These are phyloP conservation scores for Cupressus sempervirens DNA, from an alignment of 75 land plant genomes.

Conservation along the genomic window DNA sequence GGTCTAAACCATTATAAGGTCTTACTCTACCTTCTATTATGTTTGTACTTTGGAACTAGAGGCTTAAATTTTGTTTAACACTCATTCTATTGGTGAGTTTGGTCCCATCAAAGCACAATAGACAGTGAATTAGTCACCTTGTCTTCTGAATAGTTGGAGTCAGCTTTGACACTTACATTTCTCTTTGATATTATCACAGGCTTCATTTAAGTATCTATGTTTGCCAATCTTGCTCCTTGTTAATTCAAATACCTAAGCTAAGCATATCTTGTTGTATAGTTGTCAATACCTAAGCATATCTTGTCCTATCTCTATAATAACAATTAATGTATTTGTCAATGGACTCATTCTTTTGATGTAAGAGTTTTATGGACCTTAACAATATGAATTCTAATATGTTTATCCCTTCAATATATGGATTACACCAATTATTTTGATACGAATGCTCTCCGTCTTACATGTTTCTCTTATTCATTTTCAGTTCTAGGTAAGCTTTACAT, in stretches of 20 bases:
- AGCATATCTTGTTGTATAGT: slow-evolving; percentile 1
- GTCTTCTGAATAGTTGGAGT: background rate
- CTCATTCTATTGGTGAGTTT: background rate
- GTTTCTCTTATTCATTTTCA: background rate
- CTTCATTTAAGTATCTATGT: background rate
- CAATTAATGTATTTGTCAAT: background rate
- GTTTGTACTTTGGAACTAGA: background rate
- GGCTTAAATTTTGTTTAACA: background rate
- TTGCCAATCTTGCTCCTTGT: background rate
- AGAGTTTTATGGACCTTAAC: background rate
- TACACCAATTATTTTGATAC: background rate
- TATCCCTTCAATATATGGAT: background rate
- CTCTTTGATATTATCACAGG: background rate
- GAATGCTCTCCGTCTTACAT: background rate
- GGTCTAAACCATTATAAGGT: no score
- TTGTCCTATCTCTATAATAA: background rate
- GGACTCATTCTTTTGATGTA: background rate
- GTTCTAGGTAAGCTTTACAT: background rate
- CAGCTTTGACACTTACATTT: background rate
- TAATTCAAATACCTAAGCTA: background rate
- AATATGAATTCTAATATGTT: background rate
- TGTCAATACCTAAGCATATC: background rate
- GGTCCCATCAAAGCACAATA: background rate
- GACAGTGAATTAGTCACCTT: background rate
- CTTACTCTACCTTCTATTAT: no score